phyloP scores from a whole-genome alignment of 2,329 filamentous ascomycete genomes.

The Ophiostoma sp. region DNA sequence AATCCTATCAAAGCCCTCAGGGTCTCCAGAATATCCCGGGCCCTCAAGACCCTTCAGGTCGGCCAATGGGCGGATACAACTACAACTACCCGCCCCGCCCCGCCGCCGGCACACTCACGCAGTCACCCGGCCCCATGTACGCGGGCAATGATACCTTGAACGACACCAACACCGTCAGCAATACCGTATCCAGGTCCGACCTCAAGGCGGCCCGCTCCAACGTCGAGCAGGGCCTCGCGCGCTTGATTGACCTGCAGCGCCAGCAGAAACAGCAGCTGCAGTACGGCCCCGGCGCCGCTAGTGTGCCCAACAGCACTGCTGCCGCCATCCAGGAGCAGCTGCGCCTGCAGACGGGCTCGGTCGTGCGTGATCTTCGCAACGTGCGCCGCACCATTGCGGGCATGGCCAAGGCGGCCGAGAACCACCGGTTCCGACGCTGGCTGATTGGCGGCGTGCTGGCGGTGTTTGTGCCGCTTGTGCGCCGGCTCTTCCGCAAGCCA shows the following conservation, averaged over 20 bases:
- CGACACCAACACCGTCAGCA: neutral
- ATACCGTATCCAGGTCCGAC: slow-evolving; percentile 21
- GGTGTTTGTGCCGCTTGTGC: slow-evolving; percentile 48
- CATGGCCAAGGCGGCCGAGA: slow-evolving; percentile 42
- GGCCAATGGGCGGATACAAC: neutral
- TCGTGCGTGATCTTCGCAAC: slow-evolving; percentile 41
- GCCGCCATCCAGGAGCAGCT: slow-evolving; percentile 41
- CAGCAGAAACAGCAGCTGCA: slow-evolving; percentile 28
- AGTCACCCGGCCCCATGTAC: slow-evolving; percentile 26
- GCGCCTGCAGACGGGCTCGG: slow-evolving; percentile 38
- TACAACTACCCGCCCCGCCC: slow-evolving; percentile 7
- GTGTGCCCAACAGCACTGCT: slow-evolving; percentile 32
- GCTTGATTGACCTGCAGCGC: slow-evolving; percentile 35
- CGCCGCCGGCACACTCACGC: slow-evolving; percentile 20
- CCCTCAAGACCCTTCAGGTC: too few relatives aligned
- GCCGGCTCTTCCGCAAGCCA: slow-evolving; percentile 45
- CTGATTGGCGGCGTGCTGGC: slow-evolving; percentile 49
- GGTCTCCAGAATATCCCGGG: neutral
- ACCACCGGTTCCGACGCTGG: slow-evolving; percentile 49
- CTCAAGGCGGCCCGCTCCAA: slow-evolving; percentile 27
- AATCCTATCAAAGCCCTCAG: neutral
- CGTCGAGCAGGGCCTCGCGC: slow-evolving; percentile 34
- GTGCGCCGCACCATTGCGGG: slow-evolving; percentile 42
- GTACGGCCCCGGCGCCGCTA: slow-evolving; percentile 27
- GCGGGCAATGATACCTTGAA: slow-evolving; percentile 1